phyloP scores from a whole-genome alignment of 2,329 filamentous ascomycete genomes.

The Coniochaeta hoffmannii region DNA sequence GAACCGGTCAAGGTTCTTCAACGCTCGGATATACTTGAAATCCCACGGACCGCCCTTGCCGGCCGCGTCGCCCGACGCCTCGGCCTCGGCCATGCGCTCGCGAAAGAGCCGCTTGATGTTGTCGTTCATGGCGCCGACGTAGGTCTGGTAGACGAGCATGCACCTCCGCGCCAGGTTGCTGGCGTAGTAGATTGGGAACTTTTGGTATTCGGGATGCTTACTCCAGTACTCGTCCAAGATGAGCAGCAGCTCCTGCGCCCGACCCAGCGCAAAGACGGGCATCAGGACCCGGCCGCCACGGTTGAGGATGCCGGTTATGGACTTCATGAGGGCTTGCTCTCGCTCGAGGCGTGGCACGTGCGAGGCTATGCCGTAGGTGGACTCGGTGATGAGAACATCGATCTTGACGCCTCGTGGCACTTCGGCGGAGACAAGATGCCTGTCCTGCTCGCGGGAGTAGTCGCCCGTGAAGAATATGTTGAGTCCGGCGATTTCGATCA shows the following conservation, averaged over 20 bases:
- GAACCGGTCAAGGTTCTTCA: constrained; percentile 91
- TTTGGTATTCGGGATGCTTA: constrained; percentile 80
- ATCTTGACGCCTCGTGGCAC: constrained; percentile 86
- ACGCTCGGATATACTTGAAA: constrained; percentile 84
- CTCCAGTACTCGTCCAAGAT: constrained; percentile 97
- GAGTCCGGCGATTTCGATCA: constrained; percentile 92
- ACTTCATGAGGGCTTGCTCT: constrained; percentile 91
- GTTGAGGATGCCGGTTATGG: constrained; percentile 84
- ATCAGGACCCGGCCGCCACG: constrained; percentile 87
- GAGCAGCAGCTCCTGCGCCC: constrained; percentile 87
- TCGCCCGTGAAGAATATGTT: constrained; percentile 98
- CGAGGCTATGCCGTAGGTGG: constrained; percentile 91
- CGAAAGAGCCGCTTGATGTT: constrained; percentile 96
- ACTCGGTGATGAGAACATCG: constrained; percentile 95
- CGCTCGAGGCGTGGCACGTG: constrained; percentile 86
- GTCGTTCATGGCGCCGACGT: constrained; percentile 97
- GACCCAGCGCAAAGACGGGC: constrained; percentile 89
- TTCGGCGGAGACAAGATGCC: constrained; percentile 89
- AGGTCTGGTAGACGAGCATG: constrained; percentile 98
- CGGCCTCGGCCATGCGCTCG: constrained; percentile 84
- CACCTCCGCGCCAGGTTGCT: constrained; percentile 92
- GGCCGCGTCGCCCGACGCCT: constrained; percentile 66
- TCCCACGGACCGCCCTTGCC: constrained; percentile 90
- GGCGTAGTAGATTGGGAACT: constrained; percentile 94
- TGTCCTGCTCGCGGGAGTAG: constrained; percentile 91